phyloP scores from a whole-genome alignment of 192 early-diverging fungal genomes.

The Rhizophagus clarus region DNA sequence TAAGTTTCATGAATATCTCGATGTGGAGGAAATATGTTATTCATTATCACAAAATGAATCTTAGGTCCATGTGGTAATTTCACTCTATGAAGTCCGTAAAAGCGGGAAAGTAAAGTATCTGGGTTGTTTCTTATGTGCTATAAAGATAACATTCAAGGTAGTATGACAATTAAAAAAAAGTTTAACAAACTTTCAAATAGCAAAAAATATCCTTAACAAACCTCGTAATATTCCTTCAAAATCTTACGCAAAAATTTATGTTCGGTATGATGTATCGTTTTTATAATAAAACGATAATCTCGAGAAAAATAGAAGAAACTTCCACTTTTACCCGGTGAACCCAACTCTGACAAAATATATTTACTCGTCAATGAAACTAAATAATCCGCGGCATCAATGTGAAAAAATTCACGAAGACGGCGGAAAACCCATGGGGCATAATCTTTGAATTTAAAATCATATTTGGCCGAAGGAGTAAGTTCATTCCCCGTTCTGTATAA shows the following conservation, averaged over 20 bases:
- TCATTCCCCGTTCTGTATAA: constrained; percentile 81
- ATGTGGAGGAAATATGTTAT: constrained; percentile 96
- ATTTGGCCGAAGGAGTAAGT: constrained; percentile 89
- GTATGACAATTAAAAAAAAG: not conserved
- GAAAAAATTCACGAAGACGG: constrained; percentile 82
- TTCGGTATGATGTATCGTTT: constrained; percentile 93
- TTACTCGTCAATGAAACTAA: constrained; percentile 94
- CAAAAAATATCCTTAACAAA: constrained; percentile 33
- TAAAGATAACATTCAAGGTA: not conserved
- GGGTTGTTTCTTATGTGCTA: constrained; percentile 86
- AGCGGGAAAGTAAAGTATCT: constrained; percentile 89
- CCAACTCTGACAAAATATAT: constrained; percentile 94
- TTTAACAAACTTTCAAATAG: not conserved
- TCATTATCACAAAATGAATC: constrained; percentile 99
- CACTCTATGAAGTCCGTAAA: constrained; percentile 95
- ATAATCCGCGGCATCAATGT: constrained; percentile 92
- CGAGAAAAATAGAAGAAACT: constrained; percentile 98
- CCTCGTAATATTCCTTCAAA: constrained; percentile 85
- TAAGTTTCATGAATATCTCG: constrained; percentile 96
- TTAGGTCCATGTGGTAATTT: constrained; percentile 91
- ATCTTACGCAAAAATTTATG: constrained; percentile 93
- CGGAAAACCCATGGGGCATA: constrained; percentile 98
- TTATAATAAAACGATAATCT: constrained; percentile 99
- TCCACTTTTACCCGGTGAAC: constrained; percentile 94
- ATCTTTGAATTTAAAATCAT: constrained; percentile 99